Percentiles rank a stretch among this genome's conserved stretches.
Conservation (phyloP, 306 rosid genomes). For the Pueraria montana region DNA sequence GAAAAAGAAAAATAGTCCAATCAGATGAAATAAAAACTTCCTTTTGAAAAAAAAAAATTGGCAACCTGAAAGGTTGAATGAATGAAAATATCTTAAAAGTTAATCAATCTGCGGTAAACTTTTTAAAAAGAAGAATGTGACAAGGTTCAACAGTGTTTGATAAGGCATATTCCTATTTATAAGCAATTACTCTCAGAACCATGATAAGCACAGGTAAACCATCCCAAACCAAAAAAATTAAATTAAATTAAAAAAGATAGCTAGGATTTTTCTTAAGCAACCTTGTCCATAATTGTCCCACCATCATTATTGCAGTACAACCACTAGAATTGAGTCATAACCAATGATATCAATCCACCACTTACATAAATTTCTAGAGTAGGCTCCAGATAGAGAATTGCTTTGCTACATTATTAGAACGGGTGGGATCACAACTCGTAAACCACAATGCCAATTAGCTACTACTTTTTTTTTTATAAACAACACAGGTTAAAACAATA, state of each 20-base stretch:
- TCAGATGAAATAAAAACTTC: background rate
- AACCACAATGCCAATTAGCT: constrained; percentile 50
- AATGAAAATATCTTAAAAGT: constrained; percentile 18
- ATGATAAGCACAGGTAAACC: constrained; percentile 4
- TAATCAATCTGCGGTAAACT: background rate
- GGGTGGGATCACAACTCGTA: constrained; percentile 22
- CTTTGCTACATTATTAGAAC: constrained; percentile 7
- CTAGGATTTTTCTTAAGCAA: constrained; percentile 26
- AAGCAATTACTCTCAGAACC: background rate
- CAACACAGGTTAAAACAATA: constrained; percentile 54
- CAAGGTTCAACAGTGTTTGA: background rate
- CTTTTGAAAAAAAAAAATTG: background rate
- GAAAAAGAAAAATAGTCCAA: constrained; percentile 15
- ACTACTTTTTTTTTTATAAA: constrained; percentile 53
- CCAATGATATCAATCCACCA: constrained; percentile 36
- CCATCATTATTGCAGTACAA: constrained; percentile 41
- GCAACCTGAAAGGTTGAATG: background rate
- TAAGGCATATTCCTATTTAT: background rate
- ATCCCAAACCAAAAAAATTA: background rate
- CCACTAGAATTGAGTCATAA: constrained; percentile 18
- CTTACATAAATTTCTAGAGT: constrained; percentile 15
- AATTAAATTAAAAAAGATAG: background rate
- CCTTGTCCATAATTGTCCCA: constrained; percentile 33
- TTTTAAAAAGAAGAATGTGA: constrained; percentile 2
- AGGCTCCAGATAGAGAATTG: background rate